Percentiles rank a stretch among this genome's conserved stretches.
Conservation (phyloP, 257 asterid species). For the Paraleonurus japonicus region DNA sequence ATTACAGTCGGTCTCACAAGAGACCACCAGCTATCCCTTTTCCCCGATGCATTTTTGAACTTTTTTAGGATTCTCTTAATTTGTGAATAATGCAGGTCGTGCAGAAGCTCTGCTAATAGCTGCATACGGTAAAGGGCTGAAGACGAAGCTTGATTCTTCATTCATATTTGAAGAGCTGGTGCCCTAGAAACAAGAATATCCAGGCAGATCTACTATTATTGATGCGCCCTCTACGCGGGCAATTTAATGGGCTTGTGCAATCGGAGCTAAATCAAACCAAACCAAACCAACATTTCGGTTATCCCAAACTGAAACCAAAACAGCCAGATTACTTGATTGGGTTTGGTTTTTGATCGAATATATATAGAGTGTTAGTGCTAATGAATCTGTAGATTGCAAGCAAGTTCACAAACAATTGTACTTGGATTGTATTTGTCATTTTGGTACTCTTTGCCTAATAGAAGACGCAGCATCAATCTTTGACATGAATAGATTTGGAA, state of each 20-base stretch:
- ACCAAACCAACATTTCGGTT: not conserved
- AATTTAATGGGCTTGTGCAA: not conserved
- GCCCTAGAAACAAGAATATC: conserved; percentile 24
- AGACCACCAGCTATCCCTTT: not conserved
- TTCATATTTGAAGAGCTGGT: conserved; percentile 25
- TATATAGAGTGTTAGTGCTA: not conserved
- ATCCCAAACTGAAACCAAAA: not conserved
- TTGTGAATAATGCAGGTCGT: conserved; percentile 54
- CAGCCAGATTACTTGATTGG: not conserved
- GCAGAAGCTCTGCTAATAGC: conserved; percentile 90
- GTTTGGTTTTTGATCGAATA: not conserved
- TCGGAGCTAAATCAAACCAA: not conserved
- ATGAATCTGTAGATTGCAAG: not conserved
- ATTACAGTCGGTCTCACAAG: too few relatives aligned
- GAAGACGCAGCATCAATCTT: too few relatives aligned
- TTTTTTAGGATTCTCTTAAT: not conserved
- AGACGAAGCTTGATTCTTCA: conserved; percentile 31
- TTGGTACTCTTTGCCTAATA: not conserved
- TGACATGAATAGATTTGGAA: not conserved
- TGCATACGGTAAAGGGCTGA: conserved; percentile 79
- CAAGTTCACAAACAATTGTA: not conserved
- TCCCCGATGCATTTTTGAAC: too few relatives aligned
- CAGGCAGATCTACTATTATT: not conserved
- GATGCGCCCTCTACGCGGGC: too few relatives aligned
- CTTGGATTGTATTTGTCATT: not conserved